Percentiles rank a stretch among this genome's conserved stretches.
These are phyloP conservation scores for Mycosphaerella sp. DNA, from an alignment of 2,329 filamentous ascomycete species.

Conservation along the genomic window DNA sequence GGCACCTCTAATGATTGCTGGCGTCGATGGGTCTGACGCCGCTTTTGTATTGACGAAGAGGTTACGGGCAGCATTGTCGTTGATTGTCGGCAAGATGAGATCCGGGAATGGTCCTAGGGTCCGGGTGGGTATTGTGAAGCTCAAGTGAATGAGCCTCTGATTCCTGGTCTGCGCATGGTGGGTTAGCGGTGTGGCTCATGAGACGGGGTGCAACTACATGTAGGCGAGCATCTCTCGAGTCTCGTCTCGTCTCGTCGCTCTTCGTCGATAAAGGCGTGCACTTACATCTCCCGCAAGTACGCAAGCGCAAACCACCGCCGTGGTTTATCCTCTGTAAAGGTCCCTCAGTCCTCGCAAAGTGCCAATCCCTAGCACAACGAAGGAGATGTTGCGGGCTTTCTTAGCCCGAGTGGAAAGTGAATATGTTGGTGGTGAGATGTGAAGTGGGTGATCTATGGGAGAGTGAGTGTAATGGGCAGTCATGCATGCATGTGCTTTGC, in stretches of 20 bases:
- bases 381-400: constrained; percentile 2
- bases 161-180: constrained; percentile 5
- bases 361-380: constrained; percentile 9
- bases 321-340: constrained; percentile 3
- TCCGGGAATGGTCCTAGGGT: constrained; percentile 7
- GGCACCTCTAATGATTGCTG: constrained; percentile 80
- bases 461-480: neutral
- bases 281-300: constrained; percentile 9
- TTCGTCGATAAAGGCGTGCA: neutral
- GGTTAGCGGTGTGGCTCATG: neutral
- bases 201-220: too few species aligned
- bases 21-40: constrained; percentile 71
- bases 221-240: neutral
- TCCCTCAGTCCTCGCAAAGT: constrained; percentile 8
- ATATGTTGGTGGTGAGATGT: neutral
- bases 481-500: neutral
- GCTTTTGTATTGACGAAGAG: constrained; percentile 64
- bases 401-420: neutral
- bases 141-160: constrained; percentile 9
- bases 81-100: constrained; percentile 11
- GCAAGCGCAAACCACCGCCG: constrained; percentile 12
- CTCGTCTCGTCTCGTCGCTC: neutral
- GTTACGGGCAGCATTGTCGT: constrained; percentile 64
- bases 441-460: neutral
- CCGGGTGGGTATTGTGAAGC: constrained; percentile 4